Conservation (phyloP, 768 basidiomycete genomes). For the Leucogyrophana mollusca region DNA sequence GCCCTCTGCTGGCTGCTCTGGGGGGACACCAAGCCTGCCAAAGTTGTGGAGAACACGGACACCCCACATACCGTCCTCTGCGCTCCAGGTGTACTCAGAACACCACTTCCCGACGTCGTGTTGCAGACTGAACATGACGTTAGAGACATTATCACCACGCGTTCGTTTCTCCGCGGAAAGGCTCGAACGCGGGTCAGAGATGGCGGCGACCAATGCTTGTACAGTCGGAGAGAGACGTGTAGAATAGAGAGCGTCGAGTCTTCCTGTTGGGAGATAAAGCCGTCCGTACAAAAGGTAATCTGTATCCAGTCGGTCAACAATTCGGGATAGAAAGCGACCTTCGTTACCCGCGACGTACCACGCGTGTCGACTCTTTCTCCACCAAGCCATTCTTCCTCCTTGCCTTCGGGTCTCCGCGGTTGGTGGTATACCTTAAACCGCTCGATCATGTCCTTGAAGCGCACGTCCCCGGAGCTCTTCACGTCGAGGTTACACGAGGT, state of each 20-base stretch:
- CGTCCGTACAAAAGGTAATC: conserved; percentile 95
- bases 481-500: conserved; percentile 82
- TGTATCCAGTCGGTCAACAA: conserved; percentile 33
- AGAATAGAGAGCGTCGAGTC: conserved; percentile 88
- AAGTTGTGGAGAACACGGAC: conserved; percentile 89
- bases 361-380: conserved; percentile 76
- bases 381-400: conserved; percentile 78
- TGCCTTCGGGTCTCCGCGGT: conserved; percentile 75
- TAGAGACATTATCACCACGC: conserved; percentile 53
- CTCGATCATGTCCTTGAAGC: conserved; percentile 88
- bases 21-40: conserved; percentile 55
- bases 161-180: conserved; percentile 37
- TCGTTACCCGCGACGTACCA: conserved; percentile 54
- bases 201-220: conserved; percentile 82
- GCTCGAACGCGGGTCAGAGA: conserved; percentile 72
- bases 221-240: conserved; percentile 75
- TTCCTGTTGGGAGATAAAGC: conserved; percentile 83
- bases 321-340: conserved; percentile 7
- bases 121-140: conserved; percentile 81
- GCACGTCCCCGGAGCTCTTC: conserved; percentile 65
- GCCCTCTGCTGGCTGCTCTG: conserved; percentile 36
- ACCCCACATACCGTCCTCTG: conserved; percentile 93
- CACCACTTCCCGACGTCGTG: conserved; percentile 93
- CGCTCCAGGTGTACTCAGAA: conserved; percentile 92
- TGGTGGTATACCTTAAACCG: conserved; percentile 83